These are phyloP conservation scores for Parathielavia hyrcaniae DNA, from an alignment of 495 filamentous ascomycete species.

Conservation along the genomic window DNA sequence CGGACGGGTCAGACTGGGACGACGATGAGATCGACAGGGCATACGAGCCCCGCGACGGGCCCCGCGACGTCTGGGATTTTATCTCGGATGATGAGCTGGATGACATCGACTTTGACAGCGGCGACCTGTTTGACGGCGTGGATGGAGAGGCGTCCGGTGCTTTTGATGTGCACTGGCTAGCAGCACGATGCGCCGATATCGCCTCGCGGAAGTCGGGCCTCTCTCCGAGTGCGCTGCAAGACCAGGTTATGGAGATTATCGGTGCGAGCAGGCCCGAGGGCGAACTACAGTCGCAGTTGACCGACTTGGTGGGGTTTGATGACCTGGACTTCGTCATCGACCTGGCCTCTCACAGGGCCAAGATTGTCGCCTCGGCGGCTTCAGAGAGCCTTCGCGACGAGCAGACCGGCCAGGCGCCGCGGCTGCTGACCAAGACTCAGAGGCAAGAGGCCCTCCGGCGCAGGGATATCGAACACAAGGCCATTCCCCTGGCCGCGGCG, in stretches of 20 bases:
- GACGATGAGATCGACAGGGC: constrained; percentile 55
- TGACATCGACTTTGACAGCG: constrained; percentile 40
- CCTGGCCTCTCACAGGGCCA: constrained; percentile 63
- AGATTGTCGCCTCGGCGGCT: constrained; percentile 46
- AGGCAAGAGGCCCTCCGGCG: constrained; percentile 67
- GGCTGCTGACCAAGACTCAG: constrained; percentile 66
- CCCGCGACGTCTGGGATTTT: constrained; percentile 85
- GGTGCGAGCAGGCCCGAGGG: constrained; percentile 64
- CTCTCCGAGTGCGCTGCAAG: constrained; percentile 53
- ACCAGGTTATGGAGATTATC: constrained; percentile 64
- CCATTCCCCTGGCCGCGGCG: constrained; percentile 56
- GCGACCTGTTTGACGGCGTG: constrained; percentile 37
- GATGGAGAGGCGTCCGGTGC: constrained; percentile 18
- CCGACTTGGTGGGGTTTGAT: constrained; percentile 85
- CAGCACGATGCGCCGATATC: constrained; percentile 54
- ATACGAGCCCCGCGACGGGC: constrained; percentile 53
- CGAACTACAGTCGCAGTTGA: constrained; percentile 80
- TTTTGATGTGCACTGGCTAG: constrained; percentile 56
- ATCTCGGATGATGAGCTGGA: constrained; percentile 67
- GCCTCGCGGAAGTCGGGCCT: constrained; percentile 56
- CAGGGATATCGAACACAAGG: constrained; percentile 78
- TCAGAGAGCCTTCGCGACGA: constrained; percentile 35
- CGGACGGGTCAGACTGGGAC: constrained; percentile 24
- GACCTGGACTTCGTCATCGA: constrained; percentile 87
- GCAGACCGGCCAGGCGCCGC: constrained; percentile 42